Percentiles rank a stretch among this genome's conserved stretches.
phyloP scores from a whole-genome alignment of 2,329 filamentous ascomycete genomes.

The Trichoderma simmonsii region DNA sequence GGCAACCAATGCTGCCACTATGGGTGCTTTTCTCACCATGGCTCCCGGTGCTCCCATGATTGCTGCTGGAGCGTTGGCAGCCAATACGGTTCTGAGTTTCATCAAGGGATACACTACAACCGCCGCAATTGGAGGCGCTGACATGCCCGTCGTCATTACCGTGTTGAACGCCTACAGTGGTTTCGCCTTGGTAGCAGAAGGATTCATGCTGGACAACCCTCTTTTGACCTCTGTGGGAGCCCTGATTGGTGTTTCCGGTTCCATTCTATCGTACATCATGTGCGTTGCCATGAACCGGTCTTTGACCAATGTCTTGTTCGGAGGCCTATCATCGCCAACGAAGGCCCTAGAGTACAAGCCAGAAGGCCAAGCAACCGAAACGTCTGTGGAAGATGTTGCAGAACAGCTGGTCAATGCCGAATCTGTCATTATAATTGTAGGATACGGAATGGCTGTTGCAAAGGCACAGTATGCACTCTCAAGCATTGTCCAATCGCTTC shows the following conservation, averaged over 20 bases:
- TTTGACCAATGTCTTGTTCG: conserved; percentile 85
- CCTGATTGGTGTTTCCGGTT: conserved; percentile 83
- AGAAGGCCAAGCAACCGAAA: conserved; percentile 75
- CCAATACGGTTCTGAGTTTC: conserved; percentile 76
- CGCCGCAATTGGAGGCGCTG: conserved; percentile 83
- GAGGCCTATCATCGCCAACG: conserved; percentile 60
- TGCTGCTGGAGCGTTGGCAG: conserved; percentile 72
- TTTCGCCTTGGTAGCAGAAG: conserved; percentile 85
- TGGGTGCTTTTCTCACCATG: conserved; percentile 80
- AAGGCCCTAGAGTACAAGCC: conserved; percentile 65
- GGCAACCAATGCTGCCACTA: conserved; percentile 73
- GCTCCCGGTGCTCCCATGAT: conserved; percentile 76
- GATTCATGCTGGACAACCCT: conserved; percentile 86
- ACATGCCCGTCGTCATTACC: conserved; percentile 90
- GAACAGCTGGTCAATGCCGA: conserved; percentile 73
- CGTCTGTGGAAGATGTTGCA: conserved; percentile 75
- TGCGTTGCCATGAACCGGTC: conserved; percentile 91
- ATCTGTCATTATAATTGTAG: conserved; percentile 84
- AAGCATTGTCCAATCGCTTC: conserved; percentile 71
- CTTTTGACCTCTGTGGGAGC: conserved; percentile 82
- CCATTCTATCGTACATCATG: conserved; percentile 82
- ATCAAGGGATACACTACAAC: conserved; percentile 86
- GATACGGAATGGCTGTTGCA: conserved; percentile 91
- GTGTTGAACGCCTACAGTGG: conserved; percentile 89
- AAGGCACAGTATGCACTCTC: conserved; percentile 90